Conservation (phyloP, 179 eudicot genomes). For the Heliamphora pulchella region DNA sequence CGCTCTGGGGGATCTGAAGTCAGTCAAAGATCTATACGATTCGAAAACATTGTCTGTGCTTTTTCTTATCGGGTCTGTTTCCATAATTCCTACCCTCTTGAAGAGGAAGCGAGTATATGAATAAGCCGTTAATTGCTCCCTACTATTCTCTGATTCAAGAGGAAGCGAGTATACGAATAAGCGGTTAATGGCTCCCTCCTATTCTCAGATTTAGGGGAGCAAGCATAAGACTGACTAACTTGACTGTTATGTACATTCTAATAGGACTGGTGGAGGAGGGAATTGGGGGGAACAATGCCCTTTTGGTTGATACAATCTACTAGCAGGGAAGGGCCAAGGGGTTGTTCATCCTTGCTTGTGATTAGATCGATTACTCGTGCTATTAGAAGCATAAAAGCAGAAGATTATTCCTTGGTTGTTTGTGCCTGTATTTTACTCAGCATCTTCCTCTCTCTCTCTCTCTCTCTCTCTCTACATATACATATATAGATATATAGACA, state of each 20-base stretch:
- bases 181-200: not conserved
- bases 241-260: not conserved
- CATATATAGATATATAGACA: no score
- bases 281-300: not conserved
- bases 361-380: not conserved
- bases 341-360: not conserved
- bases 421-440: not conserved
- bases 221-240: not conserved
- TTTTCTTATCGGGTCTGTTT: constrained; percentile 69
- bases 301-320: not conserved
- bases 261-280: not conserved
- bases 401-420: not conserved
- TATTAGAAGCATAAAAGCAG: not conserved
- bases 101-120: constrained; percentile 90
- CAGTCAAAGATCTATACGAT: constrained; percentile 91
- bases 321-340: not conserved
- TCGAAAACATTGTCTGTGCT: constrained; percentile 80
- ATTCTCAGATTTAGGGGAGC: no score
- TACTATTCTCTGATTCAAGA: constrained; percentile 17
- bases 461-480: no score
- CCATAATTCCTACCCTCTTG: constrained; percentile 68
- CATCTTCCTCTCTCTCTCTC: not conserved
- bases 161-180: constrained; percentile 17
- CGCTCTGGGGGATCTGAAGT: constrained; percentile 92
- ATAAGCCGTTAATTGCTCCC: constrained; percentile 18